Base-by-base conservation (phyloP, 371 early-diverging fungal genomes). In the Haplosporangium sp. region DNA sequence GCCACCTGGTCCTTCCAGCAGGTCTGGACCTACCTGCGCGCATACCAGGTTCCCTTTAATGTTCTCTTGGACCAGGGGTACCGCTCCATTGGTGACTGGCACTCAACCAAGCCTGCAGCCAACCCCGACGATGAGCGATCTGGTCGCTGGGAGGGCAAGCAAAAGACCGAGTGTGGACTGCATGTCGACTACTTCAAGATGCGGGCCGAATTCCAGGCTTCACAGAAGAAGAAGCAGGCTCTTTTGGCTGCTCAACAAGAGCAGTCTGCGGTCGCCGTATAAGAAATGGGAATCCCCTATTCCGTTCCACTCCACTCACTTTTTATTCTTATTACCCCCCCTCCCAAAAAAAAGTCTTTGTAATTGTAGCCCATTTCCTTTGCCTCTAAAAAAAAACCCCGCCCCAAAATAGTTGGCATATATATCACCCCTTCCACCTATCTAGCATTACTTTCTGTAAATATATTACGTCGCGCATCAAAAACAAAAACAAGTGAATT, bases 161-260 rank as follows among this genome's bases (percentile, higher is more conserved):
- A 90, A 67, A 96, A 97, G 87, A 90, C 93, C 0, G 97, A 97
- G 83, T 97, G 97, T 69, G 97, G 97, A 6, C 83, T 97, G 53
- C 97, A 97, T 82, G 95, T 96, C 81, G 96, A 97, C 70, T 97
- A 96, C 80, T 94, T 96, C 84, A 90, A 93, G 85, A 94, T 95
- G 94, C 86, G 92, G 38, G 89, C 91, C 20, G 91, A 77, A 58
- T 77, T 85, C 68, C 59, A 81, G 59, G 83, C 86, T 0, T 74
- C 82, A 12, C 83, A 84, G 67, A 83, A 84, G 76, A 81, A 70
- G 74, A 73, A 71, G 69, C 79, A 77, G 57, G 79, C 73, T 0
- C 65, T 77, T 16, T 51, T 72, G 0, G 68, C 79, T 45, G 67
- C 63, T 12, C 67, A 66, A 45, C 62, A 69, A n/a, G 58, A 72